Conservation (phyloP, 164 flowering plant species). For the Santalum album region DNA sequence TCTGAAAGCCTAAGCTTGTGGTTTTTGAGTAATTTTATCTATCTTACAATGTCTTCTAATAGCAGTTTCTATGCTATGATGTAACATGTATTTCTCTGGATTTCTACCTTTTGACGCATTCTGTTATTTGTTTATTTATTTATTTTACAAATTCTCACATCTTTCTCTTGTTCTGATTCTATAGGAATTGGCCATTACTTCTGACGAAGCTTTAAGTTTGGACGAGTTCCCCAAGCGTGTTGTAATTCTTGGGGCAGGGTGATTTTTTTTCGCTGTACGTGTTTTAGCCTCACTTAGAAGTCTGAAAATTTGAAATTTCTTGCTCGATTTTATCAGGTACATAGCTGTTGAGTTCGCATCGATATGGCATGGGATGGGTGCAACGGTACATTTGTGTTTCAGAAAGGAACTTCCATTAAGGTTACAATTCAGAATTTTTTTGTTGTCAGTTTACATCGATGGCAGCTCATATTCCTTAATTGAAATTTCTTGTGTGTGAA, state of each 20-base stretch:
- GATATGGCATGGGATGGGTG: constrained; percentile 96
- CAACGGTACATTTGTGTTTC: constrained; percentile 65
- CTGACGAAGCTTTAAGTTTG: constrained; percentile 98
- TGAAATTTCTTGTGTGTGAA: no score
- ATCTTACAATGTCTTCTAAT: no score
- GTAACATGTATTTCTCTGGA: no score
- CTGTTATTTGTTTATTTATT: not conserved
- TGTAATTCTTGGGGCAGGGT: constrained; percentile 95
- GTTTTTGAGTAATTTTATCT: no score
- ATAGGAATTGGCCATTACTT: constrained; percentile 86
- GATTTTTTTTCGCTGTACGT: not conserved
- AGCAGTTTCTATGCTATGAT: no score
- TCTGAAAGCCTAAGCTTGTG: no score
- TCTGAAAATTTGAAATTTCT: not conserved
- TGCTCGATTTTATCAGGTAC: constrained; percentile 41
- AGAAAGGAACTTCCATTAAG: constrained; percentile 93
- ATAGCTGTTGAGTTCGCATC: constrained; percentile 99
- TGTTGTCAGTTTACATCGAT: not conserved
- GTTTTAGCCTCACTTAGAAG: not conserved
- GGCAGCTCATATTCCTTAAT: not conserved
- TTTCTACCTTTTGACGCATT: no score
- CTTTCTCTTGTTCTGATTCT: not conserved
- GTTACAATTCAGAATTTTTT: constrained; percentile 23
- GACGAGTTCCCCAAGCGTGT: constrained; percentile 87
- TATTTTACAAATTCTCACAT: not conserved